A percentile compares a stretch with the other conserved stretches of the same genome.
These are phyloP conservation scores for Arbutus unedo DNA, from an alignment of 148 eudicot genomes.

Conservation along the genomic window DNA sequence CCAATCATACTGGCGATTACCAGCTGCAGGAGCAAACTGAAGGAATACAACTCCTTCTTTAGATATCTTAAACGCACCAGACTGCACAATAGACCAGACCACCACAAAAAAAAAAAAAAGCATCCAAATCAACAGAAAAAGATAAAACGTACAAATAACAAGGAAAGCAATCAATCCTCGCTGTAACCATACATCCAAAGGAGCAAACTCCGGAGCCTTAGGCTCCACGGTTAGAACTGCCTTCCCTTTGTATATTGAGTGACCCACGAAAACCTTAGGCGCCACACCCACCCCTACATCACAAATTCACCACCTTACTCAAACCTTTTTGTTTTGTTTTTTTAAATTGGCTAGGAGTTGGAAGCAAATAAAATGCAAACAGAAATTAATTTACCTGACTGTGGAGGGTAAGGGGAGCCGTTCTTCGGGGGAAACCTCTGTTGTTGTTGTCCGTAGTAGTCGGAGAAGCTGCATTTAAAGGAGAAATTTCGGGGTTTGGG, in stretches of 20 bases:
- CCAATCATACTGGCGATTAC: conserved; percentile 95
- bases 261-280: conserved; percentile 73
- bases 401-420: conserved; percentile 17
- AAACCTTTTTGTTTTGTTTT: background rate
- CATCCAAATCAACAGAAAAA: conserved; percentile 11
- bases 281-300: conserved; percentile 30
- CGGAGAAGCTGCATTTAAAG: conserved; percentile 44
- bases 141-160: background rate
- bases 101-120: conserved; percentile 10
- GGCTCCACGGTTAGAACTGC: conserved; percentile 90
- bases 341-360: background rate
- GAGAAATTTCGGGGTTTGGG: conserved; percentile 18
- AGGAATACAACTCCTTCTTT: conserved; percentile 76
- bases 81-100: conserved; percentile 37
- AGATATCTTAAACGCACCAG: conserved; percentile 82
- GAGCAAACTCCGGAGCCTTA: conserved; percentile 64
- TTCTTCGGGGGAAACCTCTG: conserved; percentile 16
- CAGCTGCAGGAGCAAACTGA: conserved; percentile 95
- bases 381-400: conserved; percentile 8
- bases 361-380: background rate
- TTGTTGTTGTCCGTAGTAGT: conserved; percentile 36
- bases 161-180: background rate
- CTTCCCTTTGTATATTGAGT: conserved; percentile 90
- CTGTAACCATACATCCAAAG: conserved; percentile 65
- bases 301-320: background rate